A percentile compares a stretch with the other conserved stretches of the same genome.
Conservation (phyloP, 495 filamentous ascomycete genomes). For the Trichocladium uniseriatum region DNA sequence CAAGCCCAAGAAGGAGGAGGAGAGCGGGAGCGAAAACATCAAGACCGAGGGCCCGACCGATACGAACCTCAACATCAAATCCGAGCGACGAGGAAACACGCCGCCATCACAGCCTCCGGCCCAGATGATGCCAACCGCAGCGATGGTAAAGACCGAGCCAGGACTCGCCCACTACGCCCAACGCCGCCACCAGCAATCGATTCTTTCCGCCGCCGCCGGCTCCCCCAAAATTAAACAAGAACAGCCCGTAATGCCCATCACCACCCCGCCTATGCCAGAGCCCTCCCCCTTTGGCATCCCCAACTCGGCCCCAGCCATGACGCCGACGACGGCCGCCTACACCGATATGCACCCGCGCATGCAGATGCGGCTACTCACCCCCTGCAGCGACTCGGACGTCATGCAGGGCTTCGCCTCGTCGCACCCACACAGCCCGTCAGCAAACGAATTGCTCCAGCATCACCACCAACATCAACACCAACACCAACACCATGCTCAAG, state of each 20-base stretch:
- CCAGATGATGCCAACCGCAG: constrained; percentile 2
- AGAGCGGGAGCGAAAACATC: constrained; percentile 7
- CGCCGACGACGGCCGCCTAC: constrained; percentile 12
- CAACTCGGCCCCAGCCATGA: background rate
- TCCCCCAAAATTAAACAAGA: constrained; percentile 33
- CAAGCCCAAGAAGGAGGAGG: constrained; percentile 27
- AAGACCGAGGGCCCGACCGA: constrained; percentile 21
- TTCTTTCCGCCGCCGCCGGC: background rate
- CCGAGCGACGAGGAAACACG: constrained; percentile 1
- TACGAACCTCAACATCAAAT: constrained; percentile 5
- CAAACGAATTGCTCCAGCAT: constrained; percentile 22
- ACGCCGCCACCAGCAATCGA: background rate
- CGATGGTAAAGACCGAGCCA: constrained; percentile 4
- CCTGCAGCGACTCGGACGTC: constrained; percentile 36
- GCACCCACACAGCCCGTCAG: constrained; percentile 12
- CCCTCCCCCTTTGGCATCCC: background rate
- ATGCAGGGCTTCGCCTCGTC: constrained; percentile 11
- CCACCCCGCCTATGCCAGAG: background rate
- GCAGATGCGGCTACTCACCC: constrained; percentile 33
- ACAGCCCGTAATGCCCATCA: background rate
- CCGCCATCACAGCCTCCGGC: constrained; percentile 3
- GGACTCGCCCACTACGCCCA: background rate
- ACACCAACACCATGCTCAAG: constrained; percentile 17
- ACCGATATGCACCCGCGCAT: constrained; percentile 11
- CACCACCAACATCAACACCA: background rate